Base-by-base conservation (phyloP, 2,329 filamentous ascomycete species). In the Septoria petroselini region DNA sequence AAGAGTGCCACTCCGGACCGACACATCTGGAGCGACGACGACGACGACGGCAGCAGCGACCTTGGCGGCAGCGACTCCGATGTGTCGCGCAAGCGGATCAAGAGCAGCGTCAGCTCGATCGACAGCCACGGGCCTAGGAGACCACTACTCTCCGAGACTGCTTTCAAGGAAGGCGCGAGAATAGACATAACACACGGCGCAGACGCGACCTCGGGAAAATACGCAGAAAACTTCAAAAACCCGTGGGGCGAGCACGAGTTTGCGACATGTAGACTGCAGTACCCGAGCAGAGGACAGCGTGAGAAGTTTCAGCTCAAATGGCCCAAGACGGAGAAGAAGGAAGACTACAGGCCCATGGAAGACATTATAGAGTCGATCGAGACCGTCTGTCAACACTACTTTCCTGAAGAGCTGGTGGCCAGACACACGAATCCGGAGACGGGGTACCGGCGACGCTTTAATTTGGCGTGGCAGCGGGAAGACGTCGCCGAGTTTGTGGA, bases 391-490 rank as follows among this genome's bases (percentile, higher is more conserved):
- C 80, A 85, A 51, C 84, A 85, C 62, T 96, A 95, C 68, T 79
- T 95, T 27, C 86, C 85, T 15, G 77, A 83, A 17, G 79, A 83
- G 41, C 77, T 90, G 58, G 79, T 81, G 35, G 74, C 79, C 54
- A 75, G 80, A 23, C 85, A 95, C 63, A 81, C 82, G 53, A 81
- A 91, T 65, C 83, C 86, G 49, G 79, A 82, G 47, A 81, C 76
- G 17, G 91, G 91, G 21, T 82, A 91, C 42, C 83, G 85, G 48
- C 85, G 90, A 50, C 81, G 84, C 52, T 76, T 97, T 61, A 85
- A 88, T 61, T 83, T 86, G 58, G 86, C 89, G 8, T 79, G 83
- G 53, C 81, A 81, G 60, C 80, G 82, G 39, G 82, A 83, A 54
- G 82, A 84, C 40, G 70, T 64, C 4, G 70, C 75, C 7, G 84